Base-by-base conservation (phyloP, 257 asterid genomes). In the Plectranthus barbatus region DNA sequence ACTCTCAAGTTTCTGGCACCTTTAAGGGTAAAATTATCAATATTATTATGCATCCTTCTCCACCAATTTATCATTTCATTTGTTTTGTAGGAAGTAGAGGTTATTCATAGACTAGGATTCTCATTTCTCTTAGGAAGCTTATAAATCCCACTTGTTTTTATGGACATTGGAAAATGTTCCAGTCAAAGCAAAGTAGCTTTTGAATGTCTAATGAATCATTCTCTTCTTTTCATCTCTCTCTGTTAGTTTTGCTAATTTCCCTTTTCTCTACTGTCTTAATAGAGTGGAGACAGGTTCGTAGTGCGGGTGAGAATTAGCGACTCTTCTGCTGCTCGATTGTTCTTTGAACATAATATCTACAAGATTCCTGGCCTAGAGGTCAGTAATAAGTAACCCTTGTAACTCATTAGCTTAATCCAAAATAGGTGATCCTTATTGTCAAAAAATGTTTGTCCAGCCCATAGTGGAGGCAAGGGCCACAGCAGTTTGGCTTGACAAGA, bases 251-350 rank as follows among this genome's bases (percentile, higher is more conserved):
- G 33, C 72, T 13, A 19, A 19, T 41, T 11, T 70, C 45, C 66
- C 47, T 15, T 61, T 5, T 6, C 26, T 62, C 62, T 66, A 6
- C 57, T 40, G 39, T 53, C 18, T 66, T 58, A 39, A 64, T 61
- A 89, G 99, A 92, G 99, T 64, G 97, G 96, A 64, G 97, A 92
- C 64, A 76, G 74, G 71, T 92, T 89, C 24, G 59, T 89, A 0
- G 80, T 92, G 84, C 86, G 77, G 80, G 97, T 85, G 56, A 80
- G 92, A 77, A 52, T 86, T 44, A 61, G 60, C 0, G 80, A 83
- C 49, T 73, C 88, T 21, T 89, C 97, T 54, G 86, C 94, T 40
- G 87, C 68, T 81, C 86, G 97, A 10, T n/a, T 89, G 62, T 83
- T 78, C 85, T 79, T 86, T 14, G 95, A 92, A 48, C 97, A 92